Evolutionary conservation across 805 yeast genomes (phyloP), one percentile per base, ranked within the genome.

Genomic region (Saccharomycopsis lassenensis): DNA sequence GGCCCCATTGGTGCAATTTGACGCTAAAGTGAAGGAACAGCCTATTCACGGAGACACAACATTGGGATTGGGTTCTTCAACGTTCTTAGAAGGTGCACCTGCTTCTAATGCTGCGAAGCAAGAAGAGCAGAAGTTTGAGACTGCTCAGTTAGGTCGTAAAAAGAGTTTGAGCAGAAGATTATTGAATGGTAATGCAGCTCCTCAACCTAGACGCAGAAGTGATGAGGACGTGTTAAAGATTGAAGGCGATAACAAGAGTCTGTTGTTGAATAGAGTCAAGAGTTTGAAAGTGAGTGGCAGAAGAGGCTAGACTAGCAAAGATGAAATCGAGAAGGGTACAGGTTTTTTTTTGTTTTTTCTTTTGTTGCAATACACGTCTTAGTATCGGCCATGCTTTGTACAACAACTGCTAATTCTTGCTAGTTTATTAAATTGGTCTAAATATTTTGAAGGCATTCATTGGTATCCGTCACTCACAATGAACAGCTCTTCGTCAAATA

Each of bases 1-100:
- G 71, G 47, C 61, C 62, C 27, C 67, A 62, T 67, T 80, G 16
- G 65, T 70, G 12, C 73, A 74, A 24, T 77, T 87, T 48, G 94
- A 87, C 56, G 69, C 91, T 5, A 73, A 71, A 39, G 61, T 59
- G 12, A 78, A 75, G 50, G 72, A 83, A 22, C 67, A 66, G 19
- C 81, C 82, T 19, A 73, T 89, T 14, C 95, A 89, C 55, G 98
- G 98, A 14, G 71, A 73, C 32, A 68, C 81, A 2, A 82, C 96
- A 1, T 67, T 79, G 35, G 98, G 98, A 1, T 66, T 91, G 95
- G 44, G 44, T 17, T 44, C 36, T 16, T 32, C 36, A 12, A 34
- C 46, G 14, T 41, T 41, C 25, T 33, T 41, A 26, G 44, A 91
- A 56, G 98, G 98, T 24, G 91, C 96, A 0, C 97, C 97, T 10